A percentile compares a stretch with the other conserved stretches of the same genome.
Evolutionary conservation across 331 rosid species (phyloP).

Genomic region (Quercus lobata): DNA sequence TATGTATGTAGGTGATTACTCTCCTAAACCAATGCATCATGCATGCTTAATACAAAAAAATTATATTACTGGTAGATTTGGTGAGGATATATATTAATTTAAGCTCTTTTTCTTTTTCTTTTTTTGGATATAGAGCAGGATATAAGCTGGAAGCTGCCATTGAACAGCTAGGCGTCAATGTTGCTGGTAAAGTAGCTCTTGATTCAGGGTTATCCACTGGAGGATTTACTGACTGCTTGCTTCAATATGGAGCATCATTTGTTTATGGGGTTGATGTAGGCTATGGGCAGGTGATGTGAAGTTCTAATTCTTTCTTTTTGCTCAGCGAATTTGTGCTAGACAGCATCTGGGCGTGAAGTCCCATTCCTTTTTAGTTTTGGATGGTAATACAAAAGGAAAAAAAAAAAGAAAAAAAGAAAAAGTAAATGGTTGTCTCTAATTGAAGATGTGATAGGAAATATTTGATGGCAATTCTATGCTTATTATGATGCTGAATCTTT

Average conservation of each 20-base stretch:
- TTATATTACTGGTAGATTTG: slow-evolving; percentile 4
- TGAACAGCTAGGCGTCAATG: slow-evolving; percentile 70
- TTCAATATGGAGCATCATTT: slow-evolving; percentile 86
- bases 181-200: slow-evolving; percentile 81
- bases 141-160: slow-evolving; percentile 92
- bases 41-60: not conserved
- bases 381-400: not conserved
- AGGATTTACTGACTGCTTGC: slow-evolving; percentile 94
- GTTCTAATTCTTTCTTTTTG: not conserved
- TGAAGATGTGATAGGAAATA: not conserved
- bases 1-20: slow-evolving; percentile 98
- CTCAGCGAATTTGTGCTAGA: not conserved
- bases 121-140: slow-evolving; percentile 64
- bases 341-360: not conserved
- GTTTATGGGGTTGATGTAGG: slow-evolving; percentile 97
- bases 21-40: slow-evolving; percentile 23
- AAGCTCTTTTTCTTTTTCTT: not conserved
- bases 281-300: slow-evolving; percentile 75
- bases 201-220: slow-evolving; percentile 96
- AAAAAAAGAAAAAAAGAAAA: not conserved
- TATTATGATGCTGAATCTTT: not conserved
- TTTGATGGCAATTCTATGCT: not conserved
- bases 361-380: not conserved
- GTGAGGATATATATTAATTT: slow-evolving; percentile 12
- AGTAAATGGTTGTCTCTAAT: not conserved